A percentile compares a stretch with the other conserved stretches of the same genome.
phyloP scores from a whole-genome alignment of 1,139 yeast genomes.

The Geotrichum carabidarum region DNA sequence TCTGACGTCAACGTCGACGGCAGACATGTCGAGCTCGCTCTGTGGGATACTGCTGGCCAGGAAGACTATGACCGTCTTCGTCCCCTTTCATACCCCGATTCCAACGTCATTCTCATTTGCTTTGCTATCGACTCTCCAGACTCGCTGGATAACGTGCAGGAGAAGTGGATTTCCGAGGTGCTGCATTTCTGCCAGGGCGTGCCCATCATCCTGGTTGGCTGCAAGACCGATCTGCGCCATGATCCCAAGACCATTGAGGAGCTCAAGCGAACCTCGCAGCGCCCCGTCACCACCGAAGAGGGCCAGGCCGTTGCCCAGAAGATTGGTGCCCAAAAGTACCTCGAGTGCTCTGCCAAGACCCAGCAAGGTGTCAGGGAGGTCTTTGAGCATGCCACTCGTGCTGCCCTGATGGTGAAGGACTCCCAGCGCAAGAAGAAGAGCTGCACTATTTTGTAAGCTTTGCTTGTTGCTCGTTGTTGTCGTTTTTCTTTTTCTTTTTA shows the following conservation, averaged over 20 bases:
- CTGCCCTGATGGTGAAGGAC: slow-evolving; percentile 64
- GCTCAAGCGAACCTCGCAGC: slow-evolving; percentile 74
- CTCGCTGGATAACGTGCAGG: slow-evolving; percentile 95
- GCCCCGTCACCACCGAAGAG: slow-evolving; percentile 79
- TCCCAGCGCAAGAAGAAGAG: slow-evolving; percentile 37
- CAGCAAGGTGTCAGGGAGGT: slow-evolving; percentile 74
- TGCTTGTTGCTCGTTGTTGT: background rate
- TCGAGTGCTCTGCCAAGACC: slow-evolving; percentile 80
- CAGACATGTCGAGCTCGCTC: slow-evolving; percentile 52
- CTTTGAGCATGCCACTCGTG: slow-evolving; percentile 88
- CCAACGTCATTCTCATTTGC: slow-evolving; percentile 92
- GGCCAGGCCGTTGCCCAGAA: slow-evolving; percentile 80
- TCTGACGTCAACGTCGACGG: slow-evolving; percentile 82
- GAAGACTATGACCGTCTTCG: slow-evolving; percentile 97
- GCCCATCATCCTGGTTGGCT: slow-evolving; percentile 85
- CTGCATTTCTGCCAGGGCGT: slow-evolving; percentile 98
- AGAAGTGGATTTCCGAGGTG: slow-evolving; percentile 98
- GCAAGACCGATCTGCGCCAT: slow-evolving; percentile 82
- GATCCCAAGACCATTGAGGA: slow-evolving; percentile 74
- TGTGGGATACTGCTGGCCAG: slow-evolving; percentile 98
- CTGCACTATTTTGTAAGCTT: slow-evolving; percentile 52
- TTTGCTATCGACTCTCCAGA: slow-evolving; percentile 88
- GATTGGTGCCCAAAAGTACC: slow-evolving; percentile 75
- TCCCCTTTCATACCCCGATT: slow-evolving; percentile 93
- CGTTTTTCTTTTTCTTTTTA: slow-evolving; percentile 4